Percentiles rank a stretch among this genome's conserved stretches.
phyloP scores from a whole-genome alignment of 257 asterid genomes.

The Solanum pimpinellifolium region DNA sequence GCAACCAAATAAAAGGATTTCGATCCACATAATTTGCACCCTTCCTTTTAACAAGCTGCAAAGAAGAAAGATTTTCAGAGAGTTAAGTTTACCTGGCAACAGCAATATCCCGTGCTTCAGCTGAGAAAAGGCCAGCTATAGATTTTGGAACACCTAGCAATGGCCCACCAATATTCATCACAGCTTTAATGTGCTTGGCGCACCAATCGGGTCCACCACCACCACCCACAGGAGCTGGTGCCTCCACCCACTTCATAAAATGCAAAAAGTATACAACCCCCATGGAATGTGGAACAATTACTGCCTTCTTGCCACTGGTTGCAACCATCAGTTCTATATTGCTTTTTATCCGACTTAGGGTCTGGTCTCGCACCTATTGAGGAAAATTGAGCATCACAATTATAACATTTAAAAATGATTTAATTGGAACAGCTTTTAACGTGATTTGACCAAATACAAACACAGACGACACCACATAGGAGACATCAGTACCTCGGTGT shows the following conservation, averaged over 20 bases:
- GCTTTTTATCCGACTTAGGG: conserved; percentile 71
- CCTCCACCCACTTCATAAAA: conserved; percentile 96
- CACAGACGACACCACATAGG: neutral
- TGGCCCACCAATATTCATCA: conserved; percentile 90
- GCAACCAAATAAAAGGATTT: neutral
- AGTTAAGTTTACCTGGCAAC: conserved; percentile 45
- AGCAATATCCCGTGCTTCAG: conserved; percentile 76
- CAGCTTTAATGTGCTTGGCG: conserved; percentile 74
- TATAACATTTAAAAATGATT: neutral
- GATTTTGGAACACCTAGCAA: conserved; percentile 77
- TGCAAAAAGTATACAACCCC: conserved; percentile 79
- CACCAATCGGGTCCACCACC: conserved; percentile 95
- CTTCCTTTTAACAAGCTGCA: neutral
- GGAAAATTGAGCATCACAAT: neutral
- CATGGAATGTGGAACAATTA: conserved; percentile 88
- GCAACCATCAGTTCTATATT: conserved; percentile 76
- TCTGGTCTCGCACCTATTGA: conserved; percentile 66
- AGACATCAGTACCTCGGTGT: conserved; percentile 59
- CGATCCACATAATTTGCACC: neutral
- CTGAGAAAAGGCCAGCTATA: conserved; percentile 67
- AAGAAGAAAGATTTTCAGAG: neutral
- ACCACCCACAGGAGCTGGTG: conserved; percentile 89
- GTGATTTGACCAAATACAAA: neutral
- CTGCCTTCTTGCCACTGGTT: conserved; percentile 71
- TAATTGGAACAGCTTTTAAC: neutral